Evolutionary conservation across 2,329 filamentous ascomycete species (phyloP).

Genomic region (Zelopaecilomyces penicillatus): DNA sequence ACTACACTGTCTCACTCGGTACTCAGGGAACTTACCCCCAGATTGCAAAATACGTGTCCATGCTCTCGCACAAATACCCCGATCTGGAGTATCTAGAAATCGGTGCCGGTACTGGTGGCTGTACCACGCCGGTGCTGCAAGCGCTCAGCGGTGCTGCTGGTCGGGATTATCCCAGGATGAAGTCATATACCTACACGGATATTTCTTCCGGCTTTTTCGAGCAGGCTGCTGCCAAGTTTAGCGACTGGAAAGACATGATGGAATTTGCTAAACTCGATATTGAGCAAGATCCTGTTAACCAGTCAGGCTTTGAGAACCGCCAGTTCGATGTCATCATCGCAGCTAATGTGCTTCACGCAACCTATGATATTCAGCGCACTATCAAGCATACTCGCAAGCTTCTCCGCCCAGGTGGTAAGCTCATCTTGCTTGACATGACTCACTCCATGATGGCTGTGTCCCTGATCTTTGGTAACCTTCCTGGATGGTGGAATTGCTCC

Average conservation of each 20-base stretch:
- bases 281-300: constrained; percentile 6
- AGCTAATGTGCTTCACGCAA: constrained; percentile 1
- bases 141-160: neutral
- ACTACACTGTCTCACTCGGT: constrained; percentile 7
- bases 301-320: constrained; percentile 8
- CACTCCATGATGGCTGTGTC: neutral
- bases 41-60: neutral
- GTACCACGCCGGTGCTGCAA: constrained; percentile 2
- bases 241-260: constrained; percentile 4
- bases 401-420: constrained; percentile 8
- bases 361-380: neutral
- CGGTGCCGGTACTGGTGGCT: constrained; percentile 29
- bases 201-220: constrained; percentile 23
- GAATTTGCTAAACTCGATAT: constrained; percentile 19
- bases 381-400: constrained; percentile 5
- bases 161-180: constrained; percentile 7
- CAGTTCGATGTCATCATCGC: constrained; percentile 15
- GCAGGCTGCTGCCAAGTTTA: constrained; percentile 12
- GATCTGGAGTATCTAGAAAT: constrained; percentile 28
- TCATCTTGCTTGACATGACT: constrained; percentile 9
- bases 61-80: constrained; percentile 9
- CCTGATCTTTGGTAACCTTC: constrained; percentile 3
- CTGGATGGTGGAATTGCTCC: neutral
- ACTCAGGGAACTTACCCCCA: neutral
- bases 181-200: constrained; percentile 16